Conservation (phyloP, 2,329 filamentous ascomycete genomes). For the Botryotinia narcissicola region DNA sequence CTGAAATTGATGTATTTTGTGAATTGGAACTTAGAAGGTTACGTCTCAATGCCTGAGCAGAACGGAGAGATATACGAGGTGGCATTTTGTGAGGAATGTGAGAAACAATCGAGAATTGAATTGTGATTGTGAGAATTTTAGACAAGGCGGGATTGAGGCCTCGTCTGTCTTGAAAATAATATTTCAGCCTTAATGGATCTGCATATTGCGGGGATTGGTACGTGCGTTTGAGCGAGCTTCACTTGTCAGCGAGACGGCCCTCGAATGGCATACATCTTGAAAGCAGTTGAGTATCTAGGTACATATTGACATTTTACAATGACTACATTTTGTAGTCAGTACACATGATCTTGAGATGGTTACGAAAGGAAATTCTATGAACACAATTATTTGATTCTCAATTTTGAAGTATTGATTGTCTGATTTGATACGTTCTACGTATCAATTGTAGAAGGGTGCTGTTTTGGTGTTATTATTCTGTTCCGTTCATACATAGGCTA, state of each 20-base stretch:
- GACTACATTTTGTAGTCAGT: not conserved
- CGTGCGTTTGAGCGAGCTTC: not conserved
- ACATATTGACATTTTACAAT: not conserved
- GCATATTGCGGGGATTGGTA: not conserved
- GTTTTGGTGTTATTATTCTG: not conserved
- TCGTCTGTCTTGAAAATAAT: conserved; percentile 12
- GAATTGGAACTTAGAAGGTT: not conserved
- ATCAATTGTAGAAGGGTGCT: not conserved
- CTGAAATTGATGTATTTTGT: not conserved
- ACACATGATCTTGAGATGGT: not conserved
- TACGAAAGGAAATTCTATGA: not conserved
- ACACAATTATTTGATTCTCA: not conserved
- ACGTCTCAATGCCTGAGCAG: not conserved
- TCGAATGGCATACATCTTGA: not conserved
- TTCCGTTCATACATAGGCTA: not conserved
- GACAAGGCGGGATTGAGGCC: conserved; percentile 24
- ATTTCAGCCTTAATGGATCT: conserved; percentile 22
- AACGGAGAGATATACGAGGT: not conserved
- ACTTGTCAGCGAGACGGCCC: not conserved
- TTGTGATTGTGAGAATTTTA: conserved; percentile 18
- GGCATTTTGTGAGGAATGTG: not conserved
- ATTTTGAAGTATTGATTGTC: not conserved
- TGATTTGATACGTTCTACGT: not conserved
- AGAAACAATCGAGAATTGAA: not conserved
- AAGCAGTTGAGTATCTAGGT: not conserved